Percentiles rank a stretch among this genome's conserved stretches.
These are phyloP conservation scores for Xylariaceae sp. DNA, from an alignment of 2,329 filamentous ascomycete species.

Conservation along the genomic window DNA sequence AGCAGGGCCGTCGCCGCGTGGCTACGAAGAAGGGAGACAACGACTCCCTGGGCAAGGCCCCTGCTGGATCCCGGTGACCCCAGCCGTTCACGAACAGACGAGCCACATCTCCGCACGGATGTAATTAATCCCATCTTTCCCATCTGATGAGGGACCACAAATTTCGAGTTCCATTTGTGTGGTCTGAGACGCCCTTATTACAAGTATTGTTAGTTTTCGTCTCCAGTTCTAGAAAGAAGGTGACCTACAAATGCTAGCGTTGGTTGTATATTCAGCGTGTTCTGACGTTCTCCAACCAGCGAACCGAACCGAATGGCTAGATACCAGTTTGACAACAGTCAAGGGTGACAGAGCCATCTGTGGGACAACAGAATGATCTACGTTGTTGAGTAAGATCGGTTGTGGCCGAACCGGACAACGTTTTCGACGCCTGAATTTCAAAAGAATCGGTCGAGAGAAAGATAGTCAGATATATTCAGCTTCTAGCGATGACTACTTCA, in stretches of 20 bases:
- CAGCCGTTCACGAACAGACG: conserved; percentile 30
- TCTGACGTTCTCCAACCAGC: conserved; percentile 17
- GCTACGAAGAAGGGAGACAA: neutral
- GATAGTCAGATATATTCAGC: conserved; percentile 5
- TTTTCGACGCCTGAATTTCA: neutral
- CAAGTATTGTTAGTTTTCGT: conserved; percentile 31
- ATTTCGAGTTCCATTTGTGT: conserved; percentile 22
- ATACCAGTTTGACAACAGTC: conserved; percentile 3
- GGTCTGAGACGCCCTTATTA: conserved; percentile 23
- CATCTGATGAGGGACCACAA: conserved; percentile 26
- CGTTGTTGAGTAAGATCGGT: conserved; percentile 10
- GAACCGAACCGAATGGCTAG: conserved; percentile 5
- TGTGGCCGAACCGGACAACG: conserved; percentile 2
- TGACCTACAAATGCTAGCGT: conserved; percentile 18
- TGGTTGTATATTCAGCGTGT: conserved; percentile 16
- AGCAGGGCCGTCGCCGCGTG: conserved; percentile 16
- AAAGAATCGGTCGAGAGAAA: conserved; percentile 1
- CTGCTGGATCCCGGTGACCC: conserved; percentile 21
- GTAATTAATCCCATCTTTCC: conserved; percentile 18
- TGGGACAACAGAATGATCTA: conserved; percentile 9
- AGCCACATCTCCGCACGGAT: conserved; percentile 32
- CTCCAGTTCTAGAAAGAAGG: conserved; percentile 16
- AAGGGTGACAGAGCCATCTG: conserved; percentile 15
- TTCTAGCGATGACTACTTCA: conserved; percentile 43
- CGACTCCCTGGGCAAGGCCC: conserved; percentile 6